Evolutionary conservation across 495 filamentous ascomycete genomes (phyloP).

Genomic region (Apiosordaria backusii): DNA sequence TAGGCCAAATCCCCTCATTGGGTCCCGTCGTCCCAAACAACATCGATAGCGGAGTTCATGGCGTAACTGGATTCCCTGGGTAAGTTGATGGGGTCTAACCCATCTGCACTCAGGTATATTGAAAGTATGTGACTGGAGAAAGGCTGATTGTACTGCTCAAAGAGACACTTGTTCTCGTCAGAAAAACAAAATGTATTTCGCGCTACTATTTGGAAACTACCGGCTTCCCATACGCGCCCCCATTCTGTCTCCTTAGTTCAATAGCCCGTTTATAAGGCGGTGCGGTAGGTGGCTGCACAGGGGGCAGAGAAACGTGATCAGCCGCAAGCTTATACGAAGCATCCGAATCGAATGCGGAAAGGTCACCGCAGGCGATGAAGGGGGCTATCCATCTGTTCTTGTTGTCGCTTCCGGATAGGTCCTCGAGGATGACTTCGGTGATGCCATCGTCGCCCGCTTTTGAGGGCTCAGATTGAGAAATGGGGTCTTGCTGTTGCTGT

Average conservation of each 20-base stretch:
- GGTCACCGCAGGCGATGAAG: slow-evolving; percentile 92
- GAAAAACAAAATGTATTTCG: too few relatives aligned
- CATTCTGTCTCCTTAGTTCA: slow-evolving; percentile 72
- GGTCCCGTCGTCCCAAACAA: too few relatives aligned
- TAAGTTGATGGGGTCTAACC: too few relatives aligned
- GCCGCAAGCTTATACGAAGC: slow-evolving; percentile 83
- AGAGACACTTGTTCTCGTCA: too few relatives aligned
- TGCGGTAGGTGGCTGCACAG: slow-evolving; percentile 93
- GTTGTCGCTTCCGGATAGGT: slow-evolving; percentile 41
- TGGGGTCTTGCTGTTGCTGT: slow-evolving; percentile 23
- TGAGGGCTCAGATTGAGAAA: slow-evolving; percentile 34
- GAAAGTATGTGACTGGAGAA: too few relatives aligned
- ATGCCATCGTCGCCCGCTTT: slow-evolving; percentile 55
- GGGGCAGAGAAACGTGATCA: slow-evolving; percentile 74
- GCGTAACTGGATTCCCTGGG: too few relatives aligned
- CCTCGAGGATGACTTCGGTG: slow-evolving; percentile 53
- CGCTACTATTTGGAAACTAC: neutral
- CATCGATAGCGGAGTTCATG: too few relatives aligned
- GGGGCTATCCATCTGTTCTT: slow-evolving; percentile 78
- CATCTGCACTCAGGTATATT: too few relatives aligned
- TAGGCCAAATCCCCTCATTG: too few relatives aligned
- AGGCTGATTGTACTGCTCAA: too few relatives aligned
- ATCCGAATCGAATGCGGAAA: slow-evolving; percentile 92
- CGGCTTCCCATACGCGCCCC: slow-evolving; percentile 70
- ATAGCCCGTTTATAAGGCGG: slow-evolving; percentile 90